Percentiles rank a stretch among this genome's conserved stretches.
phyloP scores from a whole-genome alignment of 108 stramenopile genomes.

The Pinguiococcus pyrenoidosus region DNA sequence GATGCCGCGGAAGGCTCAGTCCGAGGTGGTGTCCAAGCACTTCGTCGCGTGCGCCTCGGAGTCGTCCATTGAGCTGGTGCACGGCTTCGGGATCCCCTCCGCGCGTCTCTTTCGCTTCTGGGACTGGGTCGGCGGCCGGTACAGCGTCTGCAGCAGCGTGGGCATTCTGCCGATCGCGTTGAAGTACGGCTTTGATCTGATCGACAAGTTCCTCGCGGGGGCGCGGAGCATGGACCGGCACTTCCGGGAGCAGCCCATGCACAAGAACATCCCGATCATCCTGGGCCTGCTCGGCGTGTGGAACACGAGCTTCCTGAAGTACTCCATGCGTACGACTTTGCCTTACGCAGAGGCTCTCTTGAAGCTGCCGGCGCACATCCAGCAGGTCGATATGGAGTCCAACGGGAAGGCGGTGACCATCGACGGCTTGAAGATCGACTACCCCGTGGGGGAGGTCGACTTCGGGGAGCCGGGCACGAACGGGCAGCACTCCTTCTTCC shows the following conservation, averaged over 20 bases:
- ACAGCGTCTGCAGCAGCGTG: conserved; percentile 77
- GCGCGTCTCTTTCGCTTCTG: conserved; percentile 70
- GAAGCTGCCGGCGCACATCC: conserved; percentile 96
- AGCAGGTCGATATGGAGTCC: conserved; percentile 98
- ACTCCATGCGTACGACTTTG: conserved; percentile 67
- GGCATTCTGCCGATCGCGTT: conserved; percentile 82
- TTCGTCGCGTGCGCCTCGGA: conserved; percentile 60
- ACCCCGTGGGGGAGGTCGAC: conserved; percentile 77
- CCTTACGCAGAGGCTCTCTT: conserved; percentile 95
- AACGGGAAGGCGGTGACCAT: conserved; percentile 67
- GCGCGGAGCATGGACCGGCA: conserved; percentile 28
- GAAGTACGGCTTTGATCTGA: conserved; percentile 74
- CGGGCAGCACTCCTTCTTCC: conserved; percentile 98
- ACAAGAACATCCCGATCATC: conserved; percentile 77
- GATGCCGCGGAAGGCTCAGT: no score
- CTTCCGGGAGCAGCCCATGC: conserved; percentile 70
- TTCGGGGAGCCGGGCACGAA: conserved; percentile 99
- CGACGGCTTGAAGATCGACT: conserved; percentile 43
- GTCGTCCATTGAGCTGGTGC: conserved; percentile 7
- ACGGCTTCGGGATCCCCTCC: conserved; percentile 17
- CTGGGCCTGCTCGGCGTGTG: conserved; percentile 96
- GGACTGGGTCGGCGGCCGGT: conserved; percentile 93
- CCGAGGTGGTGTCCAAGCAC: conserved; percentile 76
- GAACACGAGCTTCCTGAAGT: conserved; percentile 94
- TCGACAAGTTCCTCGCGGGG: conserved; percentile 67